Percentiles rank a stretch among this genome's conserved stretches.
phyloP scores from a whole-genome alignment of 306 rosid species.

The cucumber (Cucumis sativus) region DNA sequence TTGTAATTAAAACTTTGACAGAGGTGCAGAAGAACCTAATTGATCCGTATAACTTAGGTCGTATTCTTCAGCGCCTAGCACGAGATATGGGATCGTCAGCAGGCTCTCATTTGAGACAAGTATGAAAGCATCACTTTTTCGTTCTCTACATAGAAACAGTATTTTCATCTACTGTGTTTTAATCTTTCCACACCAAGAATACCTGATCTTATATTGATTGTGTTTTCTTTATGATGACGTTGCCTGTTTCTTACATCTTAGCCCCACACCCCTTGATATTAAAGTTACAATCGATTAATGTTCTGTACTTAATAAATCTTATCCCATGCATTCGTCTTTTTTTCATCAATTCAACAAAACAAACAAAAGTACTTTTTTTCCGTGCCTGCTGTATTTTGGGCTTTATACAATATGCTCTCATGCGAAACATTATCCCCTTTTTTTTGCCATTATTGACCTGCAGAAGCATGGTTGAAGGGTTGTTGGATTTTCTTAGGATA shows the following conservation, averaged over 20 bases:
- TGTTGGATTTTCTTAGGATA: background rate
- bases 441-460: background rate
- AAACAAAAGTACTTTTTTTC: background rate
- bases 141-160: background rate
- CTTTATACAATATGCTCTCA: background rate
- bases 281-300: background rate
- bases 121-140: slow-evolving; percentile 21
- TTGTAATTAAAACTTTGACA: slow-evolving; percentile 80
- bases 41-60: slow-evolving; percentile 70
- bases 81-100: slow-evolving; percentile 91
- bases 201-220: background rate
- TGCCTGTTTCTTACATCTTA: too few species aligned
- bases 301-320: background rate
- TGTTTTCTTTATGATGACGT: background rate
- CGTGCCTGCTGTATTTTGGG: background rate
- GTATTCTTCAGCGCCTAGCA: slow-evolving; percentile 86
- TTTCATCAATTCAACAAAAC: background rate
- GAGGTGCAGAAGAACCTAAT: slow-evolving; percentile 85
- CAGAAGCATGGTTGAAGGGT: background rate
- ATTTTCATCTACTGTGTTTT: background rate
- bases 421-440: background rate
- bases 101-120: slow-evolving; percentile 75
- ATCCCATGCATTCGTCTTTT: background rate
- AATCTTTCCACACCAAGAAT: background rate
- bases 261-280: too few species aligned